Evolutionary conservation across 495 filamentous ascomycete genomes (phyloP), one percentile per base, ranked within the genome.

Genomic region (Podospora pseudocomata): DNA sequence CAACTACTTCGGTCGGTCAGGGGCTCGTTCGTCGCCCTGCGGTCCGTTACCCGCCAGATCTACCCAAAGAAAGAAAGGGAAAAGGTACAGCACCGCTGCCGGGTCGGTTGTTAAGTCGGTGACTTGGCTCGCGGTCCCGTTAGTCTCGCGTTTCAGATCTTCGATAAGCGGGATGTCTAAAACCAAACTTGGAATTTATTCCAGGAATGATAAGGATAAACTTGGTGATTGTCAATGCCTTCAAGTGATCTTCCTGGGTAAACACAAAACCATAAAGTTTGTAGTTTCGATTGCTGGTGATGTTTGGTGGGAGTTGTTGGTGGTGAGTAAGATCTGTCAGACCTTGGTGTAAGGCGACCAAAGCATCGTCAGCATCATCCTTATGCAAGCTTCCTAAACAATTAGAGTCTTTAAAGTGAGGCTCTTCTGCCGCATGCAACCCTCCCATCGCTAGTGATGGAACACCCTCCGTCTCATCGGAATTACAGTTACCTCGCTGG

Each of bases 91-190:
- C 26, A 19, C 55, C 6, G n/a, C 23, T 58, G n/a, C 55, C 23
- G n/a, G n/a, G 55, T 58, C 39, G 39, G 39, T 49, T 49, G 39
- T 5, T 13, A 1, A 49, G 11, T 49, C 39, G 39, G 39, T 49
- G 39, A 49, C 39, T n/a, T 53, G 58, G 57, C 30, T 49, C 55
- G 16, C 18, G 13, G 60, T 7, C 32, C 55, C 62, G 49, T 26
- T 60, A 49, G 39, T 49, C 20, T 67, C 28, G 61, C 32, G 68
- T 70, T 70, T 70, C 68, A 70, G 65, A 67, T 70, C 61, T 44
- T 13, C 65, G 54, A 19, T 5, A 4, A 5, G 18, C 20, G 56
- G 55, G 56, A 59, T 23, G 60, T 4, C 6, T 32, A 32, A 32
- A n/a, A n/a, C 16, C 16, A 1, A 49, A 49, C 67, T 5, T 20